Evolutionary conservation across 2,329 filamentous ascomycete species (phyloP), one percentile per base, ranked within the genome.

Genomic region (Nannizziopsis arthrosporioides): DNA sequence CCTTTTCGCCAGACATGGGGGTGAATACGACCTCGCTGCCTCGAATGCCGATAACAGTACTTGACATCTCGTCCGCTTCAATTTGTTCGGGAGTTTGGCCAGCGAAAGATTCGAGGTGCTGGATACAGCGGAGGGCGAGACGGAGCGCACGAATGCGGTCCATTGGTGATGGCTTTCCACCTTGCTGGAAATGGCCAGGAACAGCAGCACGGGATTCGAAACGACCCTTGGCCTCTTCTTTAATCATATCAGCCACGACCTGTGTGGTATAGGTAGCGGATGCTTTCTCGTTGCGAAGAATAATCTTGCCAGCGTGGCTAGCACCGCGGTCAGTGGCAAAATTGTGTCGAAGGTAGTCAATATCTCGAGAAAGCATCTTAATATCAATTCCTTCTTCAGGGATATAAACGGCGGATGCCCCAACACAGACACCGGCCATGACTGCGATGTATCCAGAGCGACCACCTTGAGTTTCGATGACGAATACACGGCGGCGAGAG

Each of bases 401-500:
- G 4, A 90, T 96, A 68, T 98, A 98, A 10, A 96, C 89, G 1
- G 90, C 89, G 11, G 85, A 76, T 7, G 92, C 92, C 48, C 92
- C 92, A 12, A 96, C 87, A n/a, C 83, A 81, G 11, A 98, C 78
- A 43, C 90, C 92, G 11, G 85, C 88, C 48, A 95, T 77, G 0
- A 87, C 94, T 22, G 90, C 90, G 51, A 96, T 79, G 67, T 96
- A 98, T 15, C 92, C 92, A 3, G 86, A 95, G 49, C 85, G 82
- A 32, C 92, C 92, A 59, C 92, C 92, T 70, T 98, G 92, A 0
- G 92, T 96, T 70, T 98, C 92, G 47, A 98, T 90, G 46, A 98
- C 89, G 68, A 98, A 98, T 47, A 96, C 90, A 52, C 92, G 82
- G 39, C 92, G 82, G 50, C 92, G 83, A 1, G 88, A 93, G 1